Base-by-base conservation (phyloP, 805 yeast genomes). In the Starmera pachycereana region DNA sequence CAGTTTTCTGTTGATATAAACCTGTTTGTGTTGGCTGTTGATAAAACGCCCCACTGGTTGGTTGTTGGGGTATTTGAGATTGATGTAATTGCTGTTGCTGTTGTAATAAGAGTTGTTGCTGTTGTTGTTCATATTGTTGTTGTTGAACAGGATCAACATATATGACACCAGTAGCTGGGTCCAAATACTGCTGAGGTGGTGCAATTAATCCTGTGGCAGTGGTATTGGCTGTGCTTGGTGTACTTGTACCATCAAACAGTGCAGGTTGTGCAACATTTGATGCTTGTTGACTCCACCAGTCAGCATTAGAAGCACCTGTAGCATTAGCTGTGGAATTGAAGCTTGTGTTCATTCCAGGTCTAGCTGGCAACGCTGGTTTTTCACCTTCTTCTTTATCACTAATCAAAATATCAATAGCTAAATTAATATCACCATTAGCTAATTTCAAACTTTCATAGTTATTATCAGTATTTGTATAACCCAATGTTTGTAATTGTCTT, bases 81-180 rank as follows among this genome's bases (percentile, higher is more conserved):
- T 31, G 38, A 14, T 25, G 35, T 14, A 16, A 29, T 14, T 37
- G 38, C 25, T 35, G 37, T 16, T 40, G 45, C 27, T 38, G 44
- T 28, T 46, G 52, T 3, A 19, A 33, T 31, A 30, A 34, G 11
- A 45, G 35, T 29, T 45, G 51, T 14, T 50, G 50, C 29, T 53
- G 55, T 34, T 52, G 56, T 12, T 44, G 49, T 30, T 47, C 48
- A 37, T 51, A 54, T 33, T 49, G 52, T 32, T 54, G 56, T 37
- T 80, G 83, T 50, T 81, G 87, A 35, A 72, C 76, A 10, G 78
- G 70, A 51, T 82, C 89, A 30, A 81, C 73, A 49, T 81, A 82
- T 4, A 80, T 59, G 37, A 75, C 71, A 11, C 90, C 89, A 0
- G 87, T 79, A 8, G 71, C 63, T 3, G 88, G 87, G 49, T 82